Base-by-base conservation (phyloP, 2,329 filamentous ascomycete genomes). In the Trichoderma sp. region DNA sequence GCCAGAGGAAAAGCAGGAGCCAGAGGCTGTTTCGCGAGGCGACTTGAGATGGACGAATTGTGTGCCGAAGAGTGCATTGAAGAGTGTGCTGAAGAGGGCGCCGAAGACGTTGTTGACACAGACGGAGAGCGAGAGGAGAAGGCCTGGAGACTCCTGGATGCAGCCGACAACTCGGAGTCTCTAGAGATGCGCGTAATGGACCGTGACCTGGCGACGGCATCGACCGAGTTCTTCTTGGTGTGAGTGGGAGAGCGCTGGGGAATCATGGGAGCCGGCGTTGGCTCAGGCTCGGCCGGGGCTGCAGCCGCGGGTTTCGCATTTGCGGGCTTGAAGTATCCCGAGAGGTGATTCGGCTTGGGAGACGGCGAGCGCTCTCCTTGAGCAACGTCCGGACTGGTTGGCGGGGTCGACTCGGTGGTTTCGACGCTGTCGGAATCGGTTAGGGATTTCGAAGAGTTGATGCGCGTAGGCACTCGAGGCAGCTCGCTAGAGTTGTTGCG, bases 161-260 rank as follows among this genome's bases (percentile, higher is more conserved):
- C 87, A 24, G 85, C 77, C 0, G 87, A 85, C 60, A 82, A 78
- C 46, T 81, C 80, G 0, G 85, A 88, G 59, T 85, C 81, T 73
- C 84, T 82, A 5, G 88, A 89, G 73, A 86, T 80, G 56, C 86
- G 84, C 59, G 88, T 87, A 69, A 89, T 78, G 1, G 90, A 92
- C 70, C 87, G 86, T 79, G 79, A 78, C 74, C 90, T 89, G 59
- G 90, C 90, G 39, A 97, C 79, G 70, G 89, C 88, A 72, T 96
- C 92, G 76, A 93, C 90, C 0, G 85, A 85, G 6, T 91, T 90
- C 78, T 92, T 90, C 83, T 97, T 97, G 74, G 93, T 97, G 82
- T 97, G 95, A 11, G 93, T 95, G 4, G 91, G 87, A 2, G 94
- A 90, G 68, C 95, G 89, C 77, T 88, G 86, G 5, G 95, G 95